Conservation (phyloP, 345 rosid genomes). For the Trapa incisa region DNA sequence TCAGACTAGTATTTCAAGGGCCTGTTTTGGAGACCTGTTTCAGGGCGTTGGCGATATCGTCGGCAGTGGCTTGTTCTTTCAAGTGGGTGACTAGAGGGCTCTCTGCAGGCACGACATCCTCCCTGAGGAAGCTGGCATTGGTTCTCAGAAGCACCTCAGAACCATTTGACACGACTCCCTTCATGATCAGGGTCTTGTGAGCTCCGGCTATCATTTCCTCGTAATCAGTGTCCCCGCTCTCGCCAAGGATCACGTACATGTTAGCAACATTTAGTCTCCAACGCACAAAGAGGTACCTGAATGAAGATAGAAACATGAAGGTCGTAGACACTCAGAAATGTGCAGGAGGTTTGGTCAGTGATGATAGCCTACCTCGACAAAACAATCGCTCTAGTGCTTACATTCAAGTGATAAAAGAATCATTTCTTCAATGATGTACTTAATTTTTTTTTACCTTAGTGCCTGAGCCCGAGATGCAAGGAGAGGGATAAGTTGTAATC, state of each 20-base stretch:
- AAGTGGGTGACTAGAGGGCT: conserved; percentile 45
- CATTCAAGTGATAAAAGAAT: background rate
- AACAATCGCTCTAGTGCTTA: too few species aligned
- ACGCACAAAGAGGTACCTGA: conserved; percentile 77
- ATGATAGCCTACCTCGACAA: background rate
- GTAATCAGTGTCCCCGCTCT: conserved; percentile 74
- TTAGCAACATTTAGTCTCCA: conserved; percentile 83
- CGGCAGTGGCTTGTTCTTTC: conserved; percentile 28
- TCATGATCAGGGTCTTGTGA: conserved; percentile 64
- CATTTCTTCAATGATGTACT: background rate
- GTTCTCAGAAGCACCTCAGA: conserved; percentile 54
- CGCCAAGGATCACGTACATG: conserved; percentile 80
- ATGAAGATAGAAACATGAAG: background rate
- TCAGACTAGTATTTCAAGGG: conserved; percentile 4
- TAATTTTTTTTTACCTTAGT: conserved; percentile 42
- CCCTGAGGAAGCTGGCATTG: conserved; percentile 33
- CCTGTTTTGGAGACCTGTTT: conserved; percentile 35
- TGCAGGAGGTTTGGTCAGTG: background rate
- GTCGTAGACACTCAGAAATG: background rate
- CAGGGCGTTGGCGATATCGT: conserved; percentile 45
- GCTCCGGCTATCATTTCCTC: conserved; percentile 77
- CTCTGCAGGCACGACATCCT: conserved; percentile 57
- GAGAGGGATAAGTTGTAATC: conserved; percentile 74
- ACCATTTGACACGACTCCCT: conserved; percentile 44
- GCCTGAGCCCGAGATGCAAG: conserved; percentile 93